Evolutionary conservation across 2,329 filamentous ascomycete genomes (phyloP), one percentile per base, ranked within the genome.

Genomic region (Fusarium sterilihyphosum): DNA sequence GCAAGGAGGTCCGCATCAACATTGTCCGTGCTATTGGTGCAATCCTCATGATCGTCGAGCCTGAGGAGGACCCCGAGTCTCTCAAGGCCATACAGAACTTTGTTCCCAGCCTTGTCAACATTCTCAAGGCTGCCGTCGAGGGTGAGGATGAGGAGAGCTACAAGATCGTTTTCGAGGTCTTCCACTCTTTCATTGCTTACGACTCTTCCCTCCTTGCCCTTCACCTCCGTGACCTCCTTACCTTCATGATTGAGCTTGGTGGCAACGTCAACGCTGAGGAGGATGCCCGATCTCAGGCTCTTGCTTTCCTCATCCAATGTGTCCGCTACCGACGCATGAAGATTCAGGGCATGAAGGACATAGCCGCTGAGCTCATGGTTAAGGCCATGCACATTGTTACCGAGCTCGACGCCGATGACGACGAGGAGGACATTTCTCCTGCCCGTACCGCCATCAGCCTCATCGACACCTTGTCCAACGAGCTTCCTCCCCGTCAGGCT

Each of bases 271-370:
- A 93, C 44, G 88, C 94, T 50, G 92, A 95, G 50, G 94, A 97
- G 46, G 96, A 98, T 69, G 93, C 94, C 61, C 91, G 96, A 77
- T 92, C 93, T 11, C 96, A 98, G 85, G 95, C 96, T 43, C 89
- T 99, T 71, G 93, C 94, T 71, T 98, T 98, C 90, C 89, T 99
- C 68, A 95, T 97, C 86, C 95, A 98, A 86, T 93, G 91, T 74
- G 93, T 98, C 35, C 92, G 93, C 74, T 98, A 96, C 86, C 92
- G 96, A 80, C 97, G 96, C 83, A 92, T 98, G 86, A 98, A 98
- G 89, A 92, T 98, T 62, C 96, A 98, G 86, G 93, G 90, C 71
- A 92, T 98, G 84, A 92, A 92, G 82, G 89, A 90, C 65, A 91
- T 98, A 82, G 95, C 94, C 68, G 92, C 96, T 79, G 91, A 94